A percentile compares a stretch with the other conserved stretches of the same genome.
These are phyloP conservation scores for Rhodotorula mucilaginosa DNA, from an alignment of 1,284 basidiomycete genomes.

Conservation along the genomic window DNA sequence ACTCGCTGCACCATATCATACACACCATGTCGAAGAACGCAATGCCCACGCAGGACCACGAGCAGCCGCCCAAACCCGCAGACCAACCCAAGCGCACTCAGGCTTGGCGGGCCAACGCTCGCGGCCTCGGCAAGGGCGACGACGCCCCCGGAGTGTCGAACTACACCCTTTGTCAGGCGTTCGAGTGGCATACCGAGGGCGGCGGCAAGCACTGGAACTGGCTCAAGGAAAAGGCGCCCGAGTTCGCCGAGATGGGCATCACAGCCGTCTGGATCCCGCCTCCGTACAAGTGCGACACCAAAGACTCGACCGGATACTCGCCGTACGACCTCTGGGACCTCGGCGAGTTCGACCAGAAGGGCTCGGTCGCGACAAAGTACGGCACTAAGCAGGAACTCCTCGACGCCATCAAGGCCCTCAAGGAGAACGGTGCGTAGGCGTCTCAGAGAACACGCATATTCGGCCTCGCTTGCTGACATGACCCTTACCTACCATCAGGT, in stretches of 20 bases:
- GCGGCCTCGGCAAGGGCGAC: slow-evolving; percentile 37
- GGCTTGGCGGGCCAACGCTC: slow-evolving; percentile 2
- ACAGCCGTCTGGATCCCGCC: slow-evolving; percentile 69
- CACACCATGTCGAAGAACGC: too few species aligned
- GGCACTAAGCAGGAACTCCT: slow-evolving; percentile 80
- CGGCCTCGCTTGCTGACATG: not conserved
- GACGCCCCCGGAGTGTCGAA: slow-evolving; percentile 21
- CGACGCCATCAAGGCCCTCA: slow-evolving; percentile 58
- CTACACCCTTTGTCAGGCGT: slow-evolving; percentile 23
- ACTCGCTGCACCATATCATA: not conserved
- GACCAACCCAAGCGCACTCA: slow-evolving; percentile 9
- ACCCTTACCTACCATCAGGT: not conserved
- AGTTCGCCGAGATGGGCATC: slow-evolving; percentile 71
- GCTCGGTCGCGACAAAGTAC: slow-evolving; percentile 77
- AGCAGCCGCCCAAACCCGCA: not conserved
- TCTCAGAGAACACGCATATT: not conserved
- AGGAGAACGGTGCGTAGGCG: slow-evolving; percentile 44
- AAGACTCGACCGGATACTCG: slow-evolving; percentile 52
- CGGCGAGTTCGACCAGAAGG: slow-evolving; percentile 88
- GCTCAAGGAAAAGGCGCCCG: slow-evolving; percentile 67
- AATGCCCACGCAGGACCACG: too few species aligned
- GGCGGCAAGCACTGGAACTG: slow-evolving; percentile 70
- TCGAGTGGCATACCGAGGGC: slow-evolving; percentile 53
- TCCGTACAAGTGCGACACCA: slow-evolving; percentile 49
- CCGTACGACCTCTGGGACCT: slow-evolving; percentile 53